Evolutionary conservation across 2,329 filamentous ascomycete species (phyloP).

Genomic region (Calonectria multiphialidica): DNA sequence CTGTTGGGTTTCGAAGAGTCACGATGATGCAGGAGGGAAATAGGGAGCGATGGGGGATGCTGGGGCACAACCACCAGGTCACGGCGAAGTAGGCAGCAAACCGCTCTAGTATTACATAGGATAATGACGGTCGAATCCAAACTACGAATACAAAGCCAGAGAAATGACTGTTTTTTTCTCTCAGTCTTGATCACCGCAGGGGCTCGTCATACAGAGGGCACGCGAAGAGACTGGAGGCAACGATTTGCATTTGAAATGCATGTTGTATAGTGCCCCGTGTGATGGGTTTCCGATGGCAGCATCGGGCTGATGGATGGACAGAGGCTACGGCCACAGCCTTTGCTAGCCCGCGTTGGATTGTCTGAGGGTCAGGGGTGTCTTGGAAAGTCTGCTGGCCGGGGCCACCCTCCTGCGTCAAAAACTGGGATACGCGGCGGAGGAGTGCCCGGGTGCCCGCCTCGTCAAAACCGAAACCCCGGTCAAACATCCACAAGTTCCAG

Average conservation of each 20-base stretch:
- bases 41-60: background rate
- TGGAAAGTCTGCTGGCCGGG: background rate
- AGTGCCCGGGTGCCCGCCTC: background rate
- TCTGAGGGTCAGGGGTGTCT: background rate
- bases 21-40: slow-evolving; percentile 10
- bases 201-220: background rate
- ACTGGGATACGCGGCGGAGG: background rate
- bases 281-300: background rate
- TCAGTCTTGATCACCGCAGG: background rate
- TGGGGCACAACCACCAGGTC: background rate
- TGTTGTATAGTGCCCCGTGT: background rate
- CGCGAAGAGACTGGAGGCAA: background rate
- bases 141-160: background rate
- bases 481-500: background rate
- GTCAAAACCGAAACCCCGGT: background rate
- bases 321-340: background rate
- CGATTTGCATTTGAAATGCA: background rate
- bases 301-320: background rate
- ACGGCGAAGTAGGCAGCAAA: too few relatives aligned
- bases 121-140: slow-evolving; percentile 10
- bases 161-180: background rate
- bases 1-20: slow-evolving; percentile 42
- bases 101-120: background rate
- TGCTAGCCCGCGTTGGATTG: background rate
- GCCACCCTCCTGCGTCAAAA: background rate